Conservation (phyloP, 2,329 filamentous ascomycete species). For the Cryphonectria parasitica region DNA sequence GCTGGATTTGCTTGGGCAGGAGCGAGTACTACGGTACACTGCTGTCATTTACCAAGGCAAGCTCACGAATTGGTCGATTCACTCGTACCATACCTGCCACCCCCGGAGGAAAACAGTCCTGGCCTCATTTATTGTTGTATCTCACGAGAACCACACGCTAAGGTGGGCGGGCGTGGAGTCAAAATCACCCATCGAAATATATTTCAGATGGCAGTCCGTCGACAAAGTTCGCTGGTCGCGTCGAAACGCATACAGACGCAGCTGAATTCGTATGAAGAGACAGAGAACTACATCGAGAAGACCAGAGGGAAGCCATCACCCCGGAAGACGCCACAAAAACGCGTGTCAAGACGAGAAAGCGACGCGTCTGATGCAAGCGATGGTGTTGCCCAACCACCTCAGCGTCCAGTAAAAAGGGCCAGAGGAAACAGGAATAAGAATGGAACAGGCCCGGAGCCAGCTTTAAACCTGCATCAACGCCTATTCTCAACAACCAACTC, state of each 20-base stretch:
- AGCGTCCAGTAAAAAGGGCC: constrained; percentile 7
- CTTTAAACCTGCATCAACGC: constrained; percentile 29
- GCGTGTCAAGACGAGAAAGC: constrained; percentile 6
- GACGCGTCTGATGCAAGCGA: constrained; percentile 15
- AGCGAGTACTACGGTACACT: background rate
- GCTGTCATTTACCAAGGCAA: background rate
- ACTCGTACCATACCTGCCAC: background rate
- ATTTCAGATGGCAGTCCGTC: constrained; percentile 15
- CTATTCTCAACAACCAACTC: constrained; percentile 32
- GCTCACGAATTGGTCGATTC: background rate
- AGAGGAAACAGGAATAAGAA: background rate
- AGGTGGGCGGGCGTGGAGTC: background rate
- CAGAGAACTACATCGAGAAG: background rate
- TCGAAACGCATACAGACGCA: constrained; percentile 22
- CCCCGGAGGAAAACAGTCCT: too few species aligned
- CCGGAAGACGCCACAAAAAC: background rate
- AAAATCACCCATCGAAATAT: too few species aligned
- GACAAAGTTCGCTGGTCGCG: constrained; percentile 24
- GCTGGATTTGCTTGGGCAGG: background rate
- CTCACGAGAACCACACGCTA: background rate
- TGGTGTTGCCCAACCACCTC: background rate
- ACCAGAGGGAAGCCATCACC: background rate
- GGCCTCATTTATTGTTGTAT: background rate
- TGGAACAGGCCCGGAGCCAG: background rate
- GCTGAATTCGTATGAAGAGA: constrained; percentile 15